Evolutionary conservation across 257 asterid genomes (phyloP).

Genomic region (Salvia hispanica): DNA sequence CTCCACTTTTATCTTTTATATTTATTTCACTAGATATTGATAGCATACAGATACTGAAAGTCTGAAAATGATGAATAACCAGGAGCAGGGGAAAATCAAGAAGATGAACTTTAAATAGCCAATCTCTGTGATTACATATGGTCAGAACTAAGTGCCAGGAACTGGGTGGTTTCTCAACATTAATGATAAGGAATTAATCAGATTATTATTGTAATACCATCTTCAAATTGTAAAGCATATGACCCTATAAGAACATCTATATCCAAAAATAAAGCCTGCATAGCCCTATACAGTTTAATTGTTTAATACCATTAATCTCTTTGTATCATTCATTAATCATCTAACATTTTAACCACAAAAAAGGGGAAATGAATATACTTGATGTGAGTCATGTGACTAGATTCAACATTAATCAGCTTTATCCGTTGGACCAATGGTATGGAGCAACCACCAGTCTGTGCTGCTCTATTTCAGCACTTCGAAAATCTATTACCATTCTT

Average conservation of each 20-base stretch:
- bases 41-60: not conserved
- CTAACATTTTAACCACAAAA: not conserved
- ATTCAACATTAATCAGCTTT: not conserved
- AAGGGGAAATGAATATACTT: not conserved
- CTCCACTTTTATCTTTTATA: not conserved
- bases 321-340: not conserved
- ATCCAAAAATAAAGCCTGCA: not conserved
- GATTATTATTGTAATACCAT: constrained; percentile 10
- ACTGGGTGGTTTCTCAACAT: not conserved
- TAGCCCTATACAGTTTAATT: not conserved
- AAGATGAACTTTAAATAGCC: not conserved
- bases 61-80: not conserved
- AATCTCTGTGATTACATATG: not conserved
- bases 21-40: not conserved
- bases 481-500: not conserved
- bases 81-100: not conserved
- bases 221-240: constrained; percentile 6
- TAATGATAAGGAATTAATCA: constrained; percentile 1
- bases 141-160: constrained; percentile 15
- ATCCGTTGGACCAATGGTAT: not conserved
- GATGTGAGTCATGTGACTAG: no score
- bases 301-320: not conserved
- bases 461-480: not conserved
- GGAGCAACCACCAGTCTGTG: constrained; percentile 6
- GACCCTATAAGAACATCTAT: no score